phyloP scores from a whole-genome alignment of 192 early-diverging fungal genomes.

The Rhizophagus sp. region DNA sequence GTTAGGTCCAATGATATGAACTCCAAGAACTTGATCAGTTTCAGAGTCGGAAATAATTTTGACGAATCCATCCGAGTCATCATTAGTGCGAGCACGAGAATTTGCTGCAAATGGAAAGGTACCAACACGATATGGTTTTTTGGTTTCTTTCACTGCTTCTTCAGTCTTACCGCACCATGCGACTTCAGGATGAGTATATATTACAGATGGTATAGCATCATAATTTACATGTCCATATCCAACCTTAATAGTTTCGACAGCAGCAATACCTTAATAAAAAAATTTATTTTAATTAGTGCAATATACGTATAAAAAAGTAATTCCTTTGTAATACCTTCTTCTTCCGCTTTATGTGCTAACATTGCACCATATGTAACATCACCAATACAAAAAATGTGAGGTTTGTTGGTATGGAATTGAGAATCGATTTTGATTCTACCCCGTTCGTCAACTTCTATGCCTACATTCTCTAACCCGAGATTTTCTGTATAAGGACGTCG shows the following conservation, averaged over 20 bases:
- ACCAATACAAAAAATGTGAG: slow-evolving; percentile 92
- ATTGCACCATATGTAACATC: slow-evolving; percentile 97
- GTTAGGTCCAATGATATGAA: slow-evolving; percentile 98
- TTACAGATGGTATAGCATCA: slow-evolving; percentile 94
- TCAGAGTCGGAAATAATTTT: slow-evolving; percentile 96
- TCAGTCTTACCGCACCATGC: slow-evolving; percentile 99
- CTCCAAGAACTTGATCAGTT: slow-evolving; percentile 94
- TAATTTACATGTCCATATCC: slow-evolving; percentile 99
- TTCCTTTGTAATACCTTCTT: slow-evolving; percentile 69
- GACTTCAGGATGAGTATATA: slow-evolving; percentile 98
- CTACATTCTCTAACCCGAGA: slow-evolving; percentile 89
- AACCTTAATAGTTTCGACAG: slow-evolving; percentile 86
- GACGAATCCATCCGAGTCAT: slow-evolving; percentile 90
- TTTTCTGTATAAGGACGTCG: slow-evolving; percentile 93
- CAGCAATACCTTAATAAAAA: slow-evolving; percentile 66
- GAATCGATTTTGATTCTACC: slow-evolving; percentile 87
- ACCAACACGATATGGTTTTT: slow-evolving; percentile 87
- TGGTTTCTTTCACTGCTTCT: slow-evolving; percentile 85
- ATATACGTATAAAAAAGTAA: background rate
- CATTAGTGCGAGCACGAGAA: slow-evolving; percentile 96
- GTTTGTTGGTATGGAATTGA: slow-evolving; percentile 83
- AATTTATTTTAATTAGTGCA: background rate
- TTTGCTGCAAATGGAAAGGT: slow-evolving; percentile 96
- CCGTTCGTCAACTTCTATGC: slow-evolving; percentile 82
- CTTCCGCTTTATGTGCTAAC: slow-evolving; percentile 99